Evolutionary conservation across 1,284 basidiomycete species (phyloP).

Genomic region (Trametes pubescens): DNA sequence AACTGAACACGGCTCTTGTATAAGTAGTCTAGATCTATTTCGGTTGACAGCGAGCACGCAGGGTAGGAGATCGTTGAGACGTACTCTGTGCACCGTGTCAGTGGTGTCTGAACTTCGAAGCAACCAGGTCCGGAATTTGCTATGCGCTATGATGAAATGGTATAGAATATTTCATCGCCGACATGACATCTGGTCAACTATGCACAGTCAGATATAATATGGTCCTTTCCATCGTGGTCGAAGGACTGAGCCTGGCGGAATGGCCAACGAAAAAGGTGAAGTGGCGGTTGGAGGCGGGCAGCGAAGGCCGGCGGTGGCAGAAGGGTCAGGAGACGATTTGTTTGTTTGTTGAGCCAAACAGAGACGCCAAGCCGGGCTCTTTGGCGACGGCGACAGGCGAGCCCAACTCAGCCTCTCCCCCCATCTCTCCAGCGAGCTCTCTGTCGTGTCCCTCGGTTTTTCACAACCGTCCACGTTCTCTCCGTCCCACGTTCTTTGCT

Average conservation of each 20-base stretch:
- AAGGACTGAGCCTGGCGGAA: not conserved
- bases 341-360: conserved; percentile 23
- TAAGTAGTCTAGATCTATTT: too few relatives aligned
- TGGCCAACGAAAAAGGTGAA: not conserved
- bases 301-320: conserved; percentile 6
- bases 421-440: conserved; percentile 19
- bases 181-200: too few relatives aligned
- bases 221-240: too few relatives aligned
- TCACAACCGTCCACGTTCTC: conserved; percentile 28
- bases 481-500: conserved; percentile 36
- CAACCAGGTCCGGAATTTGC: too few relatives aligned
- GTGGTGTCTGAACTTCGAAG: too few relatives aligned
- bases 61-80: too few relatives aligned
- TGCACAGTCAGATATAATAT: too few relatives aligned
- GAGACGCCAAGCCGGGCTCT: conserved; percentile 17
- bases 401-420: conserved; percentile 23
- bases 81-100: too few relatives aligned
- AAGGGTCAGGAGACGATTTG: not conserved
- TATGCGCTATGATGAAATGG: too few relatives aligned
- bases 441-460: conserved; percentile 16
- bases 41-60: too few relatives aligned
- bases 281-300: not conserved
- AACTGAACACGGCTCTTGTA: too few relatives aligned
- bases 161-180: too few relatives aligned
- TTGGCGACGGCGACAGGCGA: conserved; percentile 17